Evolutionary conservation across 2,329 filamentous ascomycete genomes (phyloP), one percentile per base, ranked within the genome.

Genomic region (Aquanectria penicillioides): DNA sequence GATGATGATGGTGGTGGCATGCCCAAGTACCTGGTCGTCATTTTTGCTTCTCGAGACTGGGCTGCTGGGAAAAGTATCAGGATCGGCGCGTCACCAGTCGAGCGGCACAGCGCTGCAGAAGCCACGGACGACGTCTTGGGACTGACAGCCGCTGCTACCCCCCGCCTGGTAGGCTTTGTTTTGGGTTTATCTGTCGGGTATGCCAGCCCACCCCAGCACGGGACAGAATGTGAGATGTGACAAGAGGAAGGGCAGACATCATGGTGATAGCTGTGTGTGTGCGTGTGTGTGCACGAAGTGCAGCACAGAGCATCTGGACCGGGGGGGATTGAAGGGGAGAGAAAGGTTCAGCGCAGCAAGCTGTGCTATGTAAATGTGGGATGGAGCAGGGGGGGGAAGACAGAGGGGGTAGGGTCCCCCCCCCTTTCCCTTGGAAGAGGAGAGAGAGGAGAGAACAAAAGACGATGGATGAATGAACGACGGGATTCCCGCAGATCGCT

Each of bases 1-100:
- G 23, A 31, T 29, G 33, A 38, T 22, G 33, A 9, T 38, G 23
- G n/a, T 41, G 52, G 37, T 43, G 33, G 20, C 38, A 57, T 47
- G 43, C 49, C 55, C 55, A 6, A 34, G 41, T 41, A 40, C 48
- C 20, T 18, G 34, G 36, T 33, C 20, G 34, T 34, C 52, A 26
- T 23, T 15, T 51, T 48, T 53, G 40, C 36, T 15, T 26, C 46
- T 66, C 60, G 60, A 68, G 59, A 44, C 53, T 49, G 17, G 28
- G 29, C 37, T 23, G 43, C 44, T 57, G 41, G 46, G 28, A 49
- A 53, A 46, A 49, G 50, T 56, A 18, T 43, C 46, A 40, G 53
- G 58, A 68, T 69, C 66, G 62, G 56, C 28, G 17, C 41, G 55
- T 31, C 46, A 34, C 57, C 33, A 60, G 51, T 12, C 51, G 51